phyloP scores from a whole-genome alignment of 169 alveolate species.

The Ichthyophthirius multifiliis region DNA sequence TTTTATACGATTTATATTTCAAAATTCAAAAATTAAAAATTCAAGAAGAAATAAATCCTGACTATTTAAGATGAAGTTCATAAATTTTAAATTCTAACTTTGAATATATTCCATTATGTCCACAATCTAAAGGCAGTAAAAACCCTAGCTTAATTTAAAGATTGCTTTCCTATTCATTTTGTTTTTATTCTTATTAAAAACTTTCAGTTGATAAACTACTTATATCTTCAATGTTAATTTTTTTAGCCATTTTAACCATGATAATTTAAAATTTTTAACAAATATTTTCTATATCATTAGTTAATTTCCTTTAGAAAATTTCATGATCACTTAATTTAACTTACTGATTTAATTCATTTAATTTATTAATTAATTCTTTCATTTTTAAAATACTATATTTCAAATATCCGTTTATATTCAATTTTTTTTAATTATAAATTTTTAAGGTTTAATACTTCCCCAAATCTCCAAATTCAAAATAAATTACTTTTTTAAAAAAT shows the following conservation, averaged over 20 bases:
- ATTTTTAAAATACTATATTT: background rate
- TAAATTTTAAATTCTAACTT: background rate
- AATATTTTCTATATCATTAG: background rate
- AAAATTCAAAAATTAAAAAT: too few relatives aligned
- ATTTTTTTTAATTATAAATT: background rate
- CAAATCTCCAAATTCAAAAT: background rate
- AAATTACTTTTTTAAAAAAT: background rate
- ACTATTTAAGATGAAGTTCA: conserved; percentile 3
- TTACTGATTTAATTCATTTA: background rate
- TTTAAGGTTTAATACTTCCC: background rate
- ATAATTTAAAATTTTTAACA: too few relatives aligned
- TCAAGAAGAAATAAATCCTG: conserved; percentile 37
- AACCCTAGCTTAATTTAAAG: conserved; percentile 10
- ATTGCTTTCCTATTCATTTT: too few relatives aligned
- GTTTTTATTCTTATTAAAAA: too few relatives aligned
- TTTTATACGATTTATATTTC: too few relatives aligned
- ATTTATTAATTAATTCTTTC: background rate
- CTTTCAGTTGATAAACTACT: too few relatives aligned
- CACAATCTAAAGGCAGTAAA: conserved; percentile 23
- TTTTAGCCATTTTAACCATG: too few relatives aligned
- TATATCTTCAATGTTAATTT: too few relatives aligned
- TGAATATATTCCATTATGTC: conserved; percentile 27
- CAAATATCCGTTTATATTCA: background rate
- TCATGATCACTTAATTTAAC: background rate
- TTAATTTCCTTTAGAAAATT: background rate